Conservation (phyloP, 1,284 basidiomycete genomes). For the Pascua sp. region DNA sequence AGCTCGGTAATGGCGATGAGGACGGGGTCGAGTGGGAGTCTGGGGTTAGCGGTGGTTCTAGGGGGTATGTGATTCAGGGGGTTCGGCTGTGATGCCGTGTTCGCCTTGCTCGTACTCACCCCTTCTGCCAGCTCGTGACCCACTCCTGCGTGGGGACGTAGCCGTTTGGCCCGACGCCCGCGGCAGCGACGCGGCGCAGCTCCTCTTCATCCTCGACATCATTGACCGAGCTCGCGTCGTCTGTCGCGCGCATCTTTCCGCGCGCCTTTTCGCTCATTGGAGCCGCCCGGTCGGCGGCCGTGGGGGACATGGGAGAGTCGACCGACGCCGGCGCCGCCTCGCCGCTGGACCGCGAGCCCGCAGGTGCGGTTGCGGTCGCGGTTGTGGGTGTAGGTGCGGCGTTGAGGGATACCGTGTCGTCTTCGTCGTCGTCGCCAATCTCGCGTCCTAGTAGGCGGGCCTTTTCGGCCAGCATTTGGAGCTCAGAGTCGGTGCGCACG, state of each 20-base stretch:
- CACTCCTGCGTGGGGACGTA: constrained; percentile 93
- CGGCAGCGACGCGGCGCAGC: constrained; percentile 61
- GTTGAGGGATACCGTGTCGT: background rate
- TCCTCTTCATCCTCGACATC: constrained; percentile 55
- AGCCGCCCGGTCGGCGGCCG: constrained; percentile 17
- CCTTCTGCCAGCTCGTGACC: constrained; percentile 58
- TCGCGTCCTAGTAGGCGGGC: constrained; percentile 38
- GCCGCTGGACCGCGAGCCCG: no score
- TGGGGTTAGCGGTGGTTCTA: constrained; percentile 11
- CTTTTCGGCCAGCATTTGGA: constrained; percentile 46
- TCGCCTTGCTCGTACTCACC: constrained; percentile 18
- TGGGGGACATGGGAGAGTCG: no score
- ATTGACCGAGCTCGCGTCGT: constrained; percentile 3
- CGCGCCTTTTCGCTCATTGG: constrained; percentile 72
- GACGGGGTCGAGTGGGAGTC: constrained; percentile 70
- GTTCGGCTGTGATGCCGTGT: no score
- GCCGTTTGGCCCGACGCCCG: constrained; percentile 74
- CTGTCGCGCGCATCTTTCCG: constrained; percentile 70
- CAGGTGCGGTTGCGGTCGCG: constrained; percentile 2
- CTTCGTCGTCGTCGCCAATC: constrained; percentile 25
- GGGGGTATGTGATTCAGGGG: background rate
- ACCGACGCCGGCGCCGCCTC: no score
- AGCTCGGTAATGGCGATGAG: constrained; percentile 81
- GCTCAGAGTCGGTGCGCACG: constrained; percentile 38
- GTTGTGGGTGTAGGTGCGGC: constrained; percentile 1